A percentile compares a stretch with the other conserved stretches of the same genome.
These are phyloP conservation scores for Allium fistulosum DNA, from an alignment of 106 monocot species.

Conservation along the genomic window DNA sequence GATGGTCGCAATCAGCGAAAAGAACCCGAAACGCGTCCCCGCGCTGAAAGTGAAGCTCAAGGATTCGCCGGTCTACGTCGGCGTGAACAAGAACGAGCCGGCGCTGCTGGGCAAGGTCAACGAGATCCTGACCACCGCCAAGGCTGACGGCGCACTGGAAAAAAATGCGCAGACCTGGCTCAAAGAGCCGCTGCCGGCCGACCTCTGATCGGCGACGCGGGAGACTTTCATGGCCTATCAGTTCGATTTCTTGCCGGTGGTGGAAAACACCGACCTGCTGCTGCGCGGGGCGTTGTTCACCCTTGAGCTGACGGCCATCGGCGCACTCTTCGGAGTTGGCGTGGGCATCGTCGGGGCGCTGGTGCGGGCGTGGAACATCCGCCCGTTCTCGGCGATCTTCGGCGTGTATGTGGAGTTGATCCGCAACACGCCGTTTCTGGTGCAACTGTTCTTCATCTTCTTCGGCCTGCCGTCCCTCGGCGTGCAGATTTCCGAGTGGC, in stretches of 20 bases:
- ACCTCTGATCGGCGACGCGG: background rate
- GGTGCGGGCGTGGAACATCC: background rate
- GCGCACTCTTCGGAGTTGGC: background rate
- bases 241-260: background rate
- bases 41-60: background rate
- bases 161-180: background rate
- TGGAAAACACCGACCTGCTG: background rate
- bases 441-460: background rate
- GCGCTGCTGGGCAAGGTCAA: background rate
- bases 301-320: no score
- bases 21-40: no score
- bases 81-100: background rate
- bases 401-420: background rate
- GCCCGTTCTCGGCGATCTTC: background rate
- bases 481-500: background rate
- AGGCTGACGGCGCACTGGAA: background rate
- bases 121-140: background rate
- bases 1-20: background rate
- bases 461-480: background rate
- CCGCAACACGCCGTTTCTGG: background rate
- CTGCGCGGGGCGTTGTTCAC: no score
- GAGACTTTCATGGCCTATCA: background rate
- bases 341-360: background rate
- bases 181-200: background rate
- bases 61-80: background rate